phyloP scores from a whole-genome alignment of 139 green algal species.

The Chlamydomonas eustigma region DNA sequence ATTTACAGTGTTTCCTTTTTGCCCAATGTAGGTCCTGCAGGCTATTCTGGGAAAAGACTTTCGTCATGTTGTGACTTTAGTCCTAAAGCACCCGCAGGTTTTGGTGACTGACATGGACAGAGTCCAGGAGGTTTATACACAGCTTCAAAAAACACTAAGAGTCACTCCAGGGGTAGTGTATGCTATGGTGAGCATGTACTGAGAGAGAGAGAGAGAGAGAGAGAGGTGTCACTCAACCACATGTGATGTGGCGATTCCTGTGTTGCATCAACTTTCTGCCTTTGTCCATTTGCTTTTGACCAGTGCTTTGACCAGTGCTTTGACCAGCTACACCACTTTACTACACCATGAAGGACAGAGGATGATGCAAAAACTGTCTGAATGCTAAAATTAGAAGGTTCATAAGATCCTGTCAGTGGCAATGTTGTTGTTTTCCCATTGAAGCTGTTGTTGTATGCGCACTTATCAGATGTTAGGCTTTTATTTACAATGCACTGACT shows the following conservation, averaged over 20 bases:
- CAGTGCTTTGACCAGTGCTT: not conserved
- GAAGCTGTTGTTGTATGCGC: no score
- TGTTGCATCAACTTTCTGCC: no score
- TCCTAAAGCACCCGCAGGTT: not conserved
- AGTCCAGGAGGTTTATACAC: not conserved
- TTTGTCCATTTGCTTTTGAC: no score
- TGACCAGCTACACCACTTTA: not conserved
- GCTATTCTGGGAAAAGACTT: not conserved
- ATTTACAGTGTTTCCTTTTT: not conserved
- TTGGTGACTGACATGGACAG: not conserved
- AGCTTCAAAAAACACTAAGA: not conserved
- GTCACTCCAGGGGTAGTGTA: not conserved
- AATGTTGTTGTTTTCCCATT: no score
- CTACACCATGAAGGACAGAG: not conserved
- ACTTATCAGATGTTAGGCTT: no score
- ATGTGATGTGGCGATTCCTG: no score
- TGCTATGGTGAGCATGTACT: constrained; percentile 9
- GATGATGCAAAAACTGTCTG: not conserved
- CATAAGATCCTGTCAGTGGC: no score
- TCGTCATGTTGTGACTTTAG: not conserved
- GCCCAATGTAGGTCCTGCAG: not conserved
- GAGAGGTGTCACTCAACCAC: not conserved
- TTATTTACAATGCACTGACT: no score
- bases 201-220: not conserved
- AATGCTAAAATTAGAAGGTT: no score